Evolutionary conservation across 139 green algal genomes (phyloP).

Genomic region (Coccomyxa sp.): DNA sequence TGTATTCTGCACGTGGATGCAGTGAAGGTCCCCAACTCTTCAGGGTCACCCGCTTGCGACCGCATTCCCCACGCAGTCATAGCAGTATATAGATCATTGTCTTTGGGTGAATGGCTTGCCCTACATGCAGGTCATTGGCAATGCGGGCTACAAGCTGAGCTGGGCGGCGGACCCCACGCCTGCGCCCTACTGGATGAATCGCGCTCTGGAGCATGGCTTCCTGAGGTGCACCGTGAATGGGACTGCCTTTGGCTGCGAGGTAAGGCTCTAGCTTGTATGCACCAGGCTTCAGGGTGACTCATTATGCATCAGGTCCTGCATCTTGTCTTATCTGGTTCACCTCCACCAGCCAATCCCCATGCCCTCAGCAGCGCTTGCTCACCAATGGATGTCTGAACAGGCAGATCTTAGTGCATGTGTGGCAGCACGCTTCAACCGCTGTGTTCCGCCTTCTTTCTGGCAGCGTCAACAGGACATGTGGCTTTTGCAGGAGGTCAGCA

Average conservation of each 20-base stretch:
- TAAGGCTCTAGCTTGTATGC: not conserved
- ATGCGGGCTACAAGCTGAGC: conserved; percentile 19
- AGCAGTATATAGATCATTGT: no score
- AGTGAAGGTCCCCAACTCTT: no score
- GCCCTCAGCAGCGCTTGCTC: not conserved
- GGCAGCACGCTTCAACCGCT: not conserved
- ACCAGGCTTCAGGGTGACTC: not conserved
- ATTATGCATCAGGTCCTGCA: not conserved
- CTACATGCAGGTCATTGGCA: no score
- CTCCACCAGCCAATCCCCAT: not conserved
- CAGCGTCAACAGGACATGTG: not conserved
- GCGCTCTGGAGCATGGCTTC: conserved; percentile 48
- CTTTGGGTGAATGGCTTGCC: no score
- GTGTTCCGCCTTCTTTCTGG: not conserved
- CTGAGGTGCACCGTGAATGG: conserved; percentile 31
- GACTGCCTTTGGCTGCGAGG: conserved; percentile 26
- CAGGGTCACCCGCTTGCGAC: no score
- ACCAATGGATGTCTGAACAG: not conserved
- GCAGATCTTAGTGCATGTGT: not conserved
- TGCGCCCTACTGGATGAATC: conserved; percentile 2
- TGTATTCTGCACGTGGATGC: no score
- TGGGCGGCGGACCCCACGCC: conserved; percentile 4
- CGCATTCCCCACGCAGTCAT: no score
- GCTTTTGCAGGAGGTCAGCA: not conserved
- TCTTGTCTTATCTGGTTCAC: not conserved